Percentiles rank a stretch among this genome's conserved stretches.
These are phyloP conservation scores for Heterobasidion irregulare DNA, from an alignment of 1,284 basidiomycete species.

Conservation along the genomic window DNA sequence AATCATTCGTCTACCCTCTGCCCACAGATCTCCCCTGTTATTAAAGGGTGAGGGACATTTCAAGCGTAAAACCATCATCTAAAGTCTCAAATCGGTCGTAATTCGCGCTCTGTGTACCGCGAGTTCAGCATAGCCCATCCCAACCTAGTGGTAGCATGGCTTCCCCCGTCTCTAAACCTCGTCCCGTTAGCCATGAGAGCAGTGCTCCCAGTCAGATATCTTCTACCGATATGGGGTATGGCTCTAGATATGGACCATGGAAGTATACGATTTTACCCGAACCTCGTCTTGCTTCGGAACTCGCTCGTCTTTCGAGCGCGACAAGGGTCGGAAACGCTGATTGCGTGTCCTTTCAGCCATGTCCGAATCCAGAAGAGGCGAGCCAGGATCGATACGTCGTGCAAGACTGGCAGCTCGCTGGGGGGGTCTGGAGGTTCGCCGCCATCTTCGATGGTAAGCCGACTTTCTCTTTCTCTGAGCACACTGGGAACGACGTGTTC, in stretches of 20 bases:
- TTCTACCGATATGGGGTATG: neutral
- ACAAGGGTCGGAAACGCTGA: constrained; percentile 11
- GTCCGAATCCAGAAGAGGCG: constrained; percentile 10
- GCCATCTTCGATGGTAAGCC: constrained; percentile 23
- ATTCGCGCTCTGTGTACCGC: no score
- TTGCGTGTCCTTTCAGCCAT: constrained; percentile 21
- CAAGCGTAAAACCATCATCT: neutral
- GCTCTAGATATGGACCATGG: neutral
- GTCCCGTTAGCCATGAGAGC: neutral
- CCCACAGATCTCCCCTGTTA: neutral
- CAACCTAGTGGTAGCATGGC: no score
- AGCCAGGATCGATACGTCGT: constrained; percentile 22
- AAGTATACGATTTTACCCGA: constrained; percentile 5
- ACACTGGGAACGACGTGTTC: no score
- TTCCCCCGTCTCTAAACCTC: no score
- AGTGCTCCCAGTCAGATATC: neutral
- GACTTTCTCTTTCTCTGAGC: neutral
- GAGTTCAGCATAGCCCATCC: no score
- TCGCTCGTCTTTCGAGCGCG: constrained; percentile 9
- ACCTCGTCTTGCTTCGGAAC: constrained; percentile 9
- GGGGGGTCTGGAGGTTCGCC: constrained; percentile 18
- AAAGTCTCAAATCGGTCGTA: no score
- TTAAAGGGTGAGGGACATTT: neutral
- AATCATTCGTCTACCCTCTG: neutral
- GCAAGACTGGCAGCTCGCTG: constrained; percentile 16